A percentile compares a stretch with the other conserved stretches of the same genome.
Evolutionary conservation across 2,329 filamentous ascomycete species (phyloP).

Genomic region (Exophiala calicioides): DNA sequence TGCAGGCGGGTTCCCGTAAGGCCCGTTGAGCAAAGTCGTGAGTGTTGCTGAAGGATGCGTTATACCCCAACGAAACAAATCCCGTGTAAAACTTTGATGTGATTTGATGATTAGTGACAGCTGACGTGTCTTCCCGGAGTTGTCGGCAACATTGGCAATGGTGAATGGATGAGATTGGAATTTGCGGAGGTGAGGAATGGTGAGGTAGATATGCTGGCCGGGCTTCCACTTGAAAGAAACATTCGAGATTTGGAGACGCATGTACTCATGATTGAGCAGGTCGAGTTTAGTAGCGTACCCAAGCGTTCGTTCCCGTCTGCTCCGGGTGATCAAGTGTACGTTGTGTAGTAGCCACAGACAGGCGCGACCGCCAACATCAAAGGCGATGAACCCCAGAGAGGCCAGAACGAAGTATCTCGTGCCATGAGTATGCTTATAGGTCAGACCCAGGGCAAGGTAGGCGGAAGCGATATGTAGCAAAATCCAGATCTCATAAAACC

Average conservation of each 20-base stretch:
- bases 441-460: slow-evolving; percentile 3
- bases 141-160: slow-evolving; percentile 42
- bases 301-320: neutral
- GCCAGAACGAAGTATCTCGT: slow-evolving; percentile 5
- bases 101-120: slow-evolving; percentile 5
- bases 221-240: slow-evolving; percentile 60
- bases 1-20: slow-evolving; percentile 5
- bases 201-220: slow-evolving; percentile 64
- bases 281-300: neutral
- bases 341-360: slow-evolving; percentile 6
- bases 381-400: slow-evolving; percentile 2
- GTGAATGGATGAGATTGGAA: slow-evolving; percentile 67
- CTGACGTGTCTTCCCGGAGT: neutral
- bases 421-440: slow-evolving; percentile 4
- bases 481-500: slow-evolving; percentile 56
- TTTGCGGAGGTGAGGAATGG: slow-evolving; percentile 56
- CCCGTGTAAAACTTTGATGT: slow-evolving; percentile 2
- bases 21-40: neutral
- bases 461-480: slow-evolving; percentile 3
- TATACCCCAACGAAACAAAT: neutral
- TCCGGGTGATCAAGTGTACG: neutral
- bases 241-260: slow-evolving; percentile 32
- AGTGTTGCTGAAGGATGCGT: neutral
- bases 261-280: slow-evolving; percentile 5
- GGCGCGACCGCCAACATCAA: slow-evolving; percentile 4